These are phyloP conservation scores for Dissoconium aciculare DNA, from an alignment of 2,329 filamentous ascomycete species.

Conservation along the genomic window DNA sequence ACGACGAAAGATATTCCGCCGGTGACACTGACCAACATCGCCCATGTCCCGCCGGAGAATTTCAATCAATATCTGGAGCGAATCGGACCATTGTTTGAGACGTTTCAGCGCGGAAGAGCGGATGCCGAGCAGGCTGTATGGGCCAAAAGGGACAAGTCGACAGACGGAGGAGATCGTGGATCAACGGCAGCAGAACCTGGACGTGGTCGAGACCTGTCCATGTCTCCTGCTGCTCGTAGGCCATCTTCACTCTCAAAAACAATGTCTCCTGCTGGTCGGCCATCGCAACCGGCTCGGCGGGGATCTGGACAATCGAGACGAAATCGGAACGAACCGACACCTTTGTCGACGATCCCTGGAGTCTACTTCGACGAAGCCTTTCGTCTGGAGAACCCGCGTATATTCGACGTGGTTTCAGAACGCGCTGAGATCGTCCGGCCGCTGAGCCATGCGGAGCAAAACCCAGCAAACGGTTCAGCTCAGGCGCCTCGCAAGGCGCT, in stretches of 20 bases:
- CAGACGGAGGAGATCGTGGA: conserved; percentile 34
- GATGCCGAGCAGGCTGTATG: conserved; percentile 46
- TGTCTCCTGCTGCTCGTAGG: conserved; percentile 16
- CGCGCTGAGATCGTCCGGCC: conserved; percentile 85
- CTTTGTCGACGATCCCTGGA: conserved; percentile 75
- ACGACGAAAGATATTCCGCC: conserved; percentile 84
- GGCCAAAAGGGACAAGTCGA: conserved; percentile 31
- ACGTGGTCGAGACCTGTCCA: conserved; percentile 23
- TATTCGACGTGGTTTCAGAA: conserved; percentile 92
- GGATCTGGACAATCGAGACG: conserved; percentile 40
- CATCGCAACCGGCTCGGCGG: conserved; percentile 33
- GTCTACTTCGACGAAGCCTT: conserved; percentile 96
- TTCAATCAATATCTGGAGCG: conserved; percentile 77
- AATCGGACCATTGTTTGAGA: conserved; percentile 77
- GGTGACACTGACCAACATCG: conserved; percentile 77
- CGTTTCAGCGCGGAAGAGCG: conserved; percentile 70
- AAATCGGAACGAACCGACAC: conserved; percentile 58
- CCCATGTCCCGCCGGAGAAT: conserved; percentile 60
- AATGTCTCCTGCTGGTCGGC: conserved; percentile 33
- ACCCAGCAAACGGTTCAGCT: conserved; percentile 42
- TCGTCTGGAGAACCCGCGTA: conserved; percentile 86
- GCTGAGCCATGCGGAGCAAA: conserved; percentile 28
- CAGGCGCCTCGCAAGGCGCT: conserved; percentile 58
- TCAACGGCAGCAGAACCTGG: conserved; percentile 33
- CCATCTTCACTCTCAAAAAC: conserved; percentile 22